Base-by-base conservation (phyloP, 768 basidiomycete genomes). In the Naganishia onofrii region DNA sequence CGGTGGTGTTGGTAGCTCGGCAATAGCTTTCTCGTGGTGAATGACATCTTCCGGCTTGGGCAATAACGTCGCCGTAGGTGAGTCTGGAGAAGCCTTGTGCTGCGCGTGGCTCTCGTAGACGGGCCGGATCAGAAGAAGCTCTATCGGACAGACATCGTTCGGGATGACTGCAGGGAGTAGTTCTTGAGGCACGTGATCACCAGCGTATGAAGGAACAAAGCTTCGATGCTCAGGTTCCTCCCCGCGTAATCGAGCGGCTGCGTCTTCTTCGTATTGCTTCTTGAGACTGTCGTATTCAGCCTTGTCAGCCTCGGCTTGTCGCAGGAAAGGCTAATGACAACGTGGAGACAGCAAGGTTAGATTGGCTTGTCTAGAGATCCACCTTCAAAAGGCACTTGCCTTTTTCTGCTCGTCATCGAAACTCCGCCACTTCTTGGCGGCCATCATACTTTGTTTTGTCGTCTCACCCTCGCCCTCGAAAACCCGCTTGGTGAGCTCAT, bases 241-340 rank as follows among this genome's bases (percentile, higher is more conserved):
- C 7, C 78, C 78, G 31, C 77, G 70, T 15, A 74, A 74, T 60
- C 75, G 67, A 15, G 76, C 76, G 4, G 76, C 75, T 19, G 77
- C 73, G 48, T 80, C 79, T 76, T 93, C 90, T 79, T 96, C 93
- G 76, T 96, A 96, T 58, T 92, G 74, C 80, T 90, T 86, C 54
- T 91, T 85, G 42, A 92, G 90, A 38, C 87, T 85, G 77, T 94
- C 92, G 81, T 95, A 95, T 75, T 92, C 90, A 83, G 92, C 87
- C 83, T 95, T 95, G 85, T 95, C 93, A 78, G 91, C 89, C 80
- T 95, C 93, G 17, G 93, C 93, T 81, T 92, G 92, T 19, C 90
- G 89, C 51, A 96, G 84, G 84, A 92, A 96, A 0, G 93, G 93
- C 92, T 95, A 32, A 19, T n/a, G 53, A 71, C 55, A 38, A 71